Conservation (phyloP, 441 rosid genomes). For the Iberis amara region DNA sequence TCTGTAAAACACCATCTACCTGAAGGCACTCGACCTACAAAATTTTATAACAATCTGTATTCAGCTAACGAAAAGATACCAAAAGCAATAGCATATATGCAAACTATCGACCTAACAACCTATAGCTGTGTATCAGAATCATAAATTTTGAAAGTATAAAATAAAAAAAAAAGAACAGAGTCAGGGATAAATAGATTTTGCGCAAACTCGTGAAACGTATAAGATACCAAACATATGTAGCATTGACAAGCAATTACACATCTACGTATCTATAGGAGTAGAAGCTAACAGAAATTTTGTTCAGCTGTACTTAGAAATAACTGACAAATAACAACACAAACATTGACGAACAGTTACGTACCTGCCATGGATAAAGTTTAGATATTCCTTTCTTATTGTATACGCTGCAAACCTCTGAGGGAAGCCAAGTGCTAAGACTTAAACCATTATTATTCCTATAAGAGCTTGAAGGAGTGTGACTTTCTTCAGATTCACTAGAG, state of each 20-base stretch:
- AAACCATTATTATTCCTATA: slow-evolving; percentile 42
- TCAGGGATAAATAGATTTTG: no score
- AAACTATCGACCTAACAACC: slow-evolving; percentile 9
- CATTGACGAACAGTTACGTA: slow-evolving; percentile 27
- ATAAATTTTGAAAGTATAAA: not conserved
- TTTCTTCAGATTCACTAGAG: slow-evolving; percentile 42
- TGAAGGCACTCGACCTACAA: slow-evolving; percentile 92
- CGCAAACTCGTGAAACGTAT: no score
- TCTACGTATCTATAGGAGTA: no score
- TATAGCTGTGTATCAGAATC: no score
- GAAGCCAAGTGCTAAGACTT: slow-evolving; percentile 78
- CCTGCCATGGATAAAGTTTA: slow-evolving; percentile 95
- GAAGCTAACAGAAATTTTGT: no score
- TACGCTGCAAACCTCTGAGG: slow-evolving; percentile 63
- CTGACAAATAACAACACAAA: slow-evolving; percentile 16
- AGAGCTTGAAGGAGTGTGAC: slow-evolving; percentile 66
- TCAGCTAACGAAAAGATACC: slow-evolving; percentile 17
- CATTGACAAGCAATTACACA: no score
- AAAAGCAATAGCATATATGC: slow-evolving; percentile 22
- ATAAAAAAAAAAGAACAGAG: no score
- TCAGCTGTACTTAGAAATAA: no score
- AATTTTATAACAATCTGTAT: slow-evolving; percentile 8
- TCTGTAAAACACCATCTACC: slow-evolving; percentile 90
- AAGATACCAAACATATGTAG: no score
- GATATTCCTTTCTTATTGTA: slow-evolving; percentile 79